These are phyloP conservation scores for Chrysanthemum makinoi DNA, from an alignment of 129 eudicot genomes.

Conservation along the genomic window DNA sequence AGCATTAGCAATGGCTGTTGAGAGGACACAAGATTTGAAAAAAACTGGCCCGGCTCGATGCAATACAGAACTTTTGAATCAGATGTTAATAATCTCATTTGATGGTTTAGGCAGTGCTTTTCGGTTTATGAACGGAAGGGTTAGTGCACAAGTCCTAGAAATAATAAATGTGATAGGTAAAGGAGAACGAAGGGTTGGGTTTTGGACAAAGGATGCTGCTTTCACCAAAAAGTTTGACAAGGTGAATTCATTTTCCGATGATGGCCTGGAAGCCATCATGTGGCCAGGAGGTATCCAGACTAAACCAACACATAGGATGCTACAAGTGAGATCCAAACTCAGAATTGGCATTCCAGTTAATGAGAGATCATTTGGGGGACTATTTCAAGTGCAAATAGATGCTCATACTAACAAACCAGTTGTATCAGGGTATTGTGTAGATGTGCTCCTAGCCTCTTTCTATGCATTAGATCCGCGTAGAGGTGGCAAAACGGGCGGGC, in stretches of 20 bases:
- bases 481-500: too few relatives aligned
- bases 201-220: slow-evolving; percentile 38
- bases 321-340: slow-evolving; percentile 7
- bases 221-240: slow-evolving; percentile 13
- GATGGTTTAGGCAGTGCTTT: slow-evolving; percentile 53
- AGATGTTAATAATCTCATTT: slow-evolving; percentile 23
- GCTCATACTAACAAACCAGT: neutral
- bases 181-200: slow-evolving; percentile 41
- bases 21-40: slow-evolving; percentile 1
- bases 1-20: slow-evolving; percentile 50
- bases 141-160: slow-evolving; percentile 10
- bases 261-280: slow-evolving; percentile 24
- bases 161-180: slow-evolving; percentile 45
- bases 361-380: neutral
- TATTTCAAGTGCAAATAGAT: neutral
- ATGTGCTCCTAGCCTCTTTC: neutral
- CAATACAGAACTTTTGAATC: slow-evolving; percentile 23
- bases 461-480: neutral
- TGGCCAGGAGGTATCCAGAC: slow-evolving; percentile 38
- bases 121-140: slow-evolving; percentile 31
- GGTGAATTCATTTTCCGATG: neutral
- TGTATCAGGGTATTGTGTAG: neutral
- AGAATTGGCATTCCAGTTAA: slow-evolving; percentile 1
- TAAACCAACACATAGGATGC: slow-evolving; percentile 28
- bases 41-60: neutral